These are phyloP conservation scores for Xylaria curta DNA, from an alignment of 495 filamentous ascomycete genomes.

Conservation along the genomic window DNA sequence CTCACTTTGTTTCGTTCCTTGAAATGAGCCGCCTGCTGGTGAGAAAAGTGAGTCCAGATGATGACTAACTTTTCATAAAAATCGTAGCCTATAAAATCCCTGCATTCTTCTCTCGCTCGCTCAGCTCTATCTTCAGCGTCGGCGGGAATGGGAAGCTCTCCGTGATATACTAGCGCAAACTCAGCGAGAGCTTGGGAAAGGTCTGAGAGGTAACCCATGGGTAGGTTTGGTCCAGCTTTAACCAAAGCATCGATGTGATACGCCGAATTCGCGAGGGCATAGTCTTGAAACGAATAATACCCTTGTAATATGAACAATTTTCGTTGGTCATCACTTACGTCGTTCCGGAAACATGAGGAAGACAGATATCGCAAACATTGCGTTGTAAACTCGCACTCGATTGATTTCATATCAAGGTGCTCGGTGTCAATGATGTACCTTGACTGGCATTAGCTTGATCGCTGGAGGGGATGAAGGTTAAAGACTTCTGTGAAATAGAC, in stretches of 20 bases:
- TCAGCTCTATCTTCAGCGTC: background rate
- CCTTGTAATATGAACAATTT: background rate
- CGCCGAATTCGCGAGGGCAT: background rate
- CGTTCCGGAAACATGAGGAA: constrained; percentile 39
- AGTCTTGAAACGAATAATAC: constrained; percentile 3
- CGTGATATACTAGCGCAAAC: background rate
- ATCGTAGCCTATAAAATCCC: background rate
- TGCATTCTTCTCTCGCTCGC: background rate
- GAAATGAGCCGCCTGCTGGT: constrained; percentile 25
- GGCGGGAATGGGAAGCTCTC: background rate
- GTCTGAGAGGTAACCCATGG: too few relatives aligned
- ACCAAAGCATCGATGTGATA: constrained; percentile 8
- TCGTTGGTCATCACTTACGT: background rate
- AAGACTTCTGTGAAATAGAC: background rate
- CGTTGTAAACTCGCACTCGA: constrained; percentile 45
- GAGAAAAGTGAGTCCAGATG: constrained; percentile 36
- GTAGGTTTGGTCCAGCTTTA: background rate
- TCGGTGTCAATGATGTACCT: constrained; percentile 19
- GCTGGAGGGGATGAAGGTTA: background rate
- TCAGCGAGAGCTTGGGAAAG: constrained; percentile 9
- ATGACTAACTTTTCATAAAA: constrained; percentile 32
- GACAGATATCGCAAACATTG: constrained; percentile 49
- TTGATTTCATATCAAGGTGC: constrained; percentile 35
- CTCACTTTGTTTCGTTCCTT: constrained; percentile 25
- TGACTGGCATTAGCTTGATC: background rate